phyloP scores from a whole-genome alignment of 345 rosid species.

The Barbarea vulgaris region DNA sequence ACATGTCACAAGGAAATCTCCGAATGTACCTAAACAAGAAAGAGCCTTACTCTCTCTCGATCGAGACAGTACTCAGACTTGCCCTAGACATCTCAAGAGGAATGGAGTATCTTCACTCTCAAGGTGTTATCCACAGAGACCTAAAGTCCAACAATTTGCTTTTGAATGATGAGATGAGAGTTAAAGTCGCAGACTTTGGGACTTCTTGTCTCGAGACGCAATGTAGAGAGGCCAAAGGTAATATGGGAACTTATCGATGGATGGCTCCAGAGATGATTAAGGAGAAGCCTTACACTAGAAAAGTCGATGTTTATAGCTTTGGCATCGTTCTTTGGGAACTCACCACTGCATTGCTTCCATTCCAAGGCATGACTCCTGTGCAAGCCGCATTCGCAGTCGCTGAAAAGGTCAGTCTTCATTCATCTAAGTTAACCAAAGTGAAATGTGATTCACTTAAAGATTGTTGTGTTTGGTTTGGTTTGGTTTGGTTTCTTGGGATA shows the following conservation, averaged over 20 bases:
- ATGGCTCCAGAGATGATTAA: slow-evolving; percentile 99
- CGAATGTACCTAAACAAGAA: slow-evolving; percentile 99
- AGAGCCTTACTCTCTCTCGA: slow-evolving; percentile 92
- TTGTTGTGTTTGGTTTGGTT: not conserved
- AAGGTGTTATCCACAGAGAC: slow-evolving; percentile 97
- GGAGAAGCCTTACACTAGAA: slow-evolving; percentile 88
- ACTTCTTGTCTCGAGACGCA: slow-evolving; percentile 96
- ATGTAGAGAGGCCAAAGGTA: slow-evolving; percentile 85
- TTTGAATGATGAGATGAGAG: slow-evolving; percentile 93
- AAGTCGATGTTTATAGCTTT: slow-evolving; percentile 96
- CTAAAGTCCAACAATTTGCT: slow-evolving; percentile 92
- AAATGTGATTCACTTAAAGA: not conserved
- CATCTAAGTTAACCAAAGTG: not conserved
- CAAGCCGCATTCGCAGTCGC: slow-evolving; percentile 99
- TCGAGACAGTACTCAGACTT: slow-evolving; percentile 79
- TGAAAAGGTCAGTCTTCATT: slow-evolving; percentile 66
- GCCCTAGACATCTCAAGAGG: slow-evolving; percentile 99
- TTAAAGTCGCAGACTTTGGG: slow-evolving; percentile 96
- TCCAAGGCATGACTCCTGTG: slow-evolving; percentile 99
- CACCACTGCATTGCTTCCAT: slow-evolving; percentile 94
- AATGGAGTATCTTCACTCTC: slow-evolving; percentile 99
- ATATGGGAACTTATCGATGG: slow-evolving; percentile 98
- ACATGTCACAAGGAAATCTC: slow-evolving; percentile 98
- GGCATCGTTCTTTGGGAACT: slow-evolving; percentile 99
- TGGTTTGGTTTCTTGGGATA: not conserved